Base-by-base conservation (phyloP, 257 asterid species). In the Solanum pennellii region DNA sequence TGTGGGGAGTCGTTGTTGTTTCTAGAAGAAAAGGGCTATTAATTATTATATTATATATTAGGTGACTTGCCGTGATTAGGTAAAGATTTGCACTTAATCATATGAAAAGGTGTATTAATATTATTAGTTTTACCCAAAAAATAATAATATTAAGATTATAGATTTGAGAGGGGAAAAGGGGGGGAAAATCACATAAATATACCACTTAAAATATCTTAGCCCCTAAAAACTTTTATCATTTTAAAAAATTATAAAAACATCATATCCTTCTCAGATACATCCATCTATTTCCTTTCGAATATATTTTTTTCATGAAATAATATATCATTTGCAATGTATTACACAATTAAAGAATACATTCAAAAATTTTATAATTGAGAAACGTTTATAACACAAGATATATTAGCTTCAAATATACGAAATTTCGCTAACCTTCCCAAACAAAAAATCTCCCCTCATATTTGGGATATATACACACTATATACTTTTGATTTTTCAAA, bases 51-150 rank as follows among this genome's bases (percentile, higher is more conserved):
- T 77, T 77, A 42, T 41, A 23, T 76, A 77, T 80, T 80, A 47
- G 44, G 85, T 47, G 66, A 79, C 66, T 45, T 79, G 42, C 84
- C 84, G 42, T 79, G 84, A 79, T 79, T 79, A 27, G 42, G 66
- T 27, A 9, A 16, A 44, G 42, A 79, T 45, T 79, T 15, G 15
- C 62, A 41, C 83, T 23, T 8, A 23, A n/a, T 75, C 16, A 44
- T 15, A 14, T 77, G 39, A 21, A 71, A 33, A 71, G 25, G 14
- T 71, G 33, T 27, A 27, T 13, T 29, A 27, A 68, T 5, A 12
- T 66, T 25, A 65, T 2, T 20, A 56, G 65, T 56, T 56, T 20
- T 56, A 56, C 25, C 25, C 1, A 52, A 56, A 56, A 11, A 47
- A 16, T 1, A 1, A 56, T 56, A 56, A 52, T 56, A 56, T 56